A percentile compares a stretch with the other conserved stretches of the same genome.
Conservation (phyloP, 1,284 basidiomycete genomes). For the Vanrija pseudolonga region DNA sequence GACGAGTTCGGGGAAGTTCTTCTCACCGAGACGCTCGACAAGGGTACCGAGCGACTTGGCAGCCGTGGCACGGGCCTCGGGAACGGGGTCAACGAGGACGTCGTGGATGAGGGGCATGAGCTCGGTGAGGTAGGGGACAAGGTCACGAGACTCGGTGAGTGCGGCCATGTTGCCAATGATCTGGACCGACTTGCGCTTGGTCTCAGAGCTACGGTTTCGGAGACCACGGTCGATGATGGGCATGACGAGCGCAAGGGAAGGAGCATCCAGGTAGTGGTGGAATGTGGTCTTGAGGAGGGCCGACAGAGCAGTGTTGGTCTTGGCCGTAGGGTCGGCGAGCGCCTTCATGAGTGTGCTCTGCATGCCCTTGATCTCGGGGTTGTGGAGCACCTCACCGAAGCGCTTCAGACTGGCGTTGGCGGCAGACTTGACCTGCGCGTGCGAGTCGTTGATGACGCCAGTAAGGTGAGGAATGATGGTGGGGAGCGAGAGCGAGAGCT, state of each 20-base stretch:
- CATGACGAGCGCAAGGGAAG: slow-evolving; percentile 93
- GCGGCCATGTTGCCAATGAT: slow-evolving; percentile 96
- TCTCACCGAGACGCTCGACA: slow-evolving; percentile 92
- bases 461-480: slow-evolving; percentile 95
- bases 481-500: slow-evolving; percentile 90
- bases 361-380: slow-evolving; percentile 89
- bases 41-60: slow-evolving; percentile 97
- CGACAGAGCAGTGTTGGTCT: slow-evolving; percentile 79
- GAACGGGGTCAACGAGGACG: slow-evolving; percentile 91
- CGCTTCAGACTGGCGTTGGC: slow-evolving; percentile 96
- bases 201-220: slow-evolving; percentile 84
- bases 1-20: slow-evolving; percentile 92
- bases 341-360: slow-evolving; percentile 93
- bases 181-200: slow-evolving; percentile 92
- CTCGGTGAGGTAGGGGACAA: slow-evolving; percentile 87
- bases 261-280: slow-evolving; percentile 97
- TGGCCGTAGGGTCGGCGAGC: slow-evolving; percentile 84
- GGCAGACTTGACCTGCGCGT: slow-evolving; percentile 88
- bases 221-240: slow-evolving; percentile 94
- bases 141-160: slow-evolving; percentile 91
- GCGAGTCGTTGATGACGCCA: slow-evolving; percentile 92
- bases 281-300: slow-evolving; percentile 90
- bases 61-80: slow-evolving; percentile 93
- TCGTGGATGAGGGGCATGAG: slow-evolving; percentile 87
- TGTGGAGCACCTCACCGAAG: slow-evolving; percentile 93